Base-by-base conservation (phyloP, 768 basidiomycete genomes). In the Suillus tomentosus region DNA sequence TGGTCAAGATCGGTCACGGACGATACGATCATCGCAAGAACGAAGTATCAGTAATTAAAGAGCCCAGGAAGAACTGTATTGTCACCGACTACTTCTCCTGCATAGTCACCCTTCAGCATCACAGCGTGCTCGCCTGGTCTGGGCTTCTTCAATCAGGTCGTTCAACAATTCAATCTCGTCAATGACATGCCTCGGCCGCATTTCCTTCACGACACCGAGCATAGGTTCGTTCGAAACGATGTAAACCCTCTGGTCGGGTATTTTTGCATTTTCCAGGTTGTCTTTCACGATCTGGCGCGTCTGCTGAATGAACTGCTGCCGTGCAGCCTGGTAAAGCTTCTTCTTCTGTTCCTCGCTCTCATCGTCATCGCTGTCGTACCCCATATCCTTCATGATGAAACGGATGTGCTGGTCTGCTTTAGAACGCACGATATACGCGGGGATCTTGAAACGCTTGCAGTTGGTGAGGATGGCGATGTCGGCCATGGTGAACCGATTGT, bases 341-440 rank as follows among this genome's bases (percentile, higher is more conserved):
- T 71, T 66, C 11, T 59, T 65, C 6, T 24, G 9, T 14, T 64
- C 62, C 3, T 19, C 27, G 36, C 65, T 68, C 5, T 65, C 55
- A n/a, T 64, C 63, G 17, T 58, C 61, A n/a, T 74, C 73, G 10
- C 67, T 72, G 43, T 74, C 70, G 5, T 73, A 76, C 40, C 66
- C 74, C 67, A 64, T 67, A 36, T 76, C 73, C 34, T 37, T 64
- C 69, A 72, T 68, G 45, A 76, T 45, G 57, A 72, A 69, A 14
- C 42, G 69, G 40, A 76, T 74, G 48, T 77, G 70, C 24, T 72
- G 73, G 51, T 79, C 76, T 1, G 79, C 68, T 65, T 79, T 78
- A 1, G 79, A 79, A 24, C 78, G 74, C 27, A 78, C 72, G 42
- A 79, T 74, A 55, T 72, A 75, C 0, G 70, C 70, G 4, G 79